Base-by-base conservation (phyloP, 176 grass and related monocot genomes). In the Rhynchospora tenuis region DNA sequence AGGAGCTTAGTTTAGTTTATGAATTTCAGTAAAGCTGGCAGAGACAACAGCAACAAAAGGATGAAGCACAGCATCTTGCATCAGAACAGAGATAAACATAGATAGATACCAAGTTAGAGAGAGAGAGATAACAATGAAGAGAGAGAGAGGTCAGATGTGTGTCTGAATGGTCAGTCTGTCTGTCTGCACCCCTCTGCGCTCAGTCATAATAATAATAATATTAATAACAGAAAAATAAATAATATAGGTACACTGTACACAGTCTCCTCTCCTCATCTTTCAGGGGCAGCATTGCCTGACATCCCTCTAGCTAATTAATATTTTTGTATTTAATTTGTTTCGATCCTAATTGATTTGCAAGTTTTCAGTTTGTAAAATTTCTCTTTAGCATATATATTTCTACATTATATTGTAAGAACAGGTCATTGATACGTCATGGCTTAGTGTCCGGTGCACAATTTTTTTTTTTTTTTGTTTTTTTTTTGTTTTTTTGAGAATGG, bases 1-100 rank as follows among this genome's bases (percentile, higher is more conserved):
- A 42, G 17, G 15, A 56, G 46, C 59, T 50, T 44, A 57, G 43
- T 78, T 84, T 97, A 89, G 87, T 91, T 91, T 91, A 88, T 88
- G 87, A 91, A 89, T 93, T 97, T 94, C 89, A 86, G 86, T 91
- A 93, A 94, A 83, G 84, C 88, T 72, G 84, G 84, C 87, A 83
- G 84, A 86, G 90, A 84, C 91, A 64, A 75, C 89, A 87, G 81
- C 89, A 85, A 85, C 88, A 91, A 93, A 91, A 91, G 87, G 89
- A 84, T 89, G 89, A 90, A 90, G 85, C 54, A 81, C 89, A 85
- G 87, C 91, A 91, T 87, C 91, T 88, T 84, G 86, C 84, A 70
- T 84, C 91, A 93, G 91, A 64, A 71, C 72, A 89, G 64, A 86
- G 65, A 88, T 82, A 86, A 74, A 83, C 19, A 29, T 46, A 27